Evolutionary conservation across 2,329 filamentous ascomycete genomes (phyloP).

Genomic region (Cryphonectria carpinicola): DNA sequence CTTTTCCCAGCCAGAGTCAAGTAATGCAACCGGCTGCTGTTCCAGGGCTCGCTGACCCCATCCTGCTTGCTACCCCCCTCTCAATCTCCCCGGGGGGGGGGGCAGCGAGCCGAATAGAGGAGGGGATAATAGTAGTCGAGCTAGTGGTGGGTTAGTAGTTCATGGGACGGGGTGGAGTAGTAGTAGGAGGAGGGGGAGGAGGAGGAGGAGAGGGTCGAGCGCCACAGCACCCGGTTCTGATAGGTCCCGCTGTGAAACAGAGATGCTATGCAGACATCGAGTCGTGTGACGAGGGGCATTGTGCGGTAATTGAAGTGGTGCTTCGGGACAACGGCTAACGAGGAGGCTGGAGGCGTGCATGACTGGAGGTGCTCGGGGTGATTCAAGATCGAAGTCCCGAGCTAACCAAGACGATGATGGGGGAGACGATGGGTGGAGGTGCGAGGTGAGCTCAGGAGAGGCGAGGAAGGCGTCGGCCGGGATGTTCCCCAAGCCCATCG

Average conservation of each 20-base stretch:
- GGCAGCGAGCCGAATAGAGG: not conserved
- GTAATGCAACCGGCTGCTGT: not conserved
- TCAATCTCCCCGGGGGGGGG: too few species aligned
- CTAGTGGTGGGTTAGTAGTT: not conserved
- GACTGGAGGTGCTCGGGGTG: not conserved
- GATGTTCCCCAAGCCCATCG: not conserved
- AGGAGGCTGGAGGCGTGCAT: not conserved
- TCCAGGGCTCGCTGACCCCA: not conserved
- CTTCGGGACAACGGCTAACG: not conserved
- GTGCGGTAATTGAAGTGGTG: slow-evolving; percentile 1
- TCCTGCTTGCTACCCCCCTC: not conserved
- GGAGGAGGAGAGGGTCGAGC: not conserved
- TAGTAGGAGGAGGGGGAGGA: not conserved
- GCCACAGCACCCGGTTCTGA: slow-evolving; percentile 10
- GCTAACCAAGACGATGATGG: not conserved
- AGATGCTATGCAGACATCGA: slow-evolving; percentile 7
- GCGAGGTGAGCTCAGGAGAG: not conserved
- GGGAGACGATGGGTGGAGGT: not conserved
- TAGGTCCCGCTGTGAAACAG: slow-evolving; percentile 21
- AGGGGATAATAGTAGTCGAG: not conserved
- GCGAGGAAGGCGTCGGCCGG: not conserved
- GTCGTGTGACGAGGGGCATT: slow-evolving; percentile 10
- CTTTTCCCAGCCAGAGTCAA: not conserved
- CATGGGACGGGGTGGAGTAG: not conserved
- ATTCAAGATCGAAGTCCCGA: not conserved